Evolutionary conservation across 495 filamentous ascomycete species (phyloP).

Genomic region (Copromyces sp.): DNA sequence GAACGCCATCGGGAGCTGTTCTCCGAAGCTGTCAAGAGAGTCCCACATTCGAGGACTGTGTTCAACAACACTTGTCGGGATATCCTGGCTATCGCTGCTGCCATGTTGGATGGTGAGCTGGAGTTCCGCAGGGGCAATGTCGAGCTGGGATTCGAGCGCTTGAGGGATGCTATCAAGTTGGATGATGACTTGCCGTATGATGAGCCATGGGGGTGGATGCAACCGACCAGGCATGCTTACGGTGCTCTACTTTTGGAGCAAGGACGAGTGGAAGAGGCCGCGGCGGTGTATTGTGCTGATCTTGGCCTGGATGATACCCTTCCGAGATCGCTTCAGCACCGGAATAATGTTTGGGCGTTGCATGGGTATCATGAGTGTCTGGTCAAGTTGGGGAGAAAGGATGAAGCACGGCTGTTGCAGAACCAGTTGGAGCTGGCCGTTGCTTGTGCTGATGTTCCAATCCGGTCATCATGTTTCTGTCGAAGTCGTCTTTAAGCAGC

Average conservation of each 20-base stretch:
- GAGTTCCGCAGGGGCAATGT: constrained; percentile 50
- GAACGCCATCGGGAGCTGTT: constrained; percentile 37
- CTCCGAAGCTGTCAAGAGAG: constrained; percentile 28
- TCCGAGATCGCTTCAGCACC: constrained; percentile 48
- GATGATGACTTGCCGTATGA: constrained; percentile 52
- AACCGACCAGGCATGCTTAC: constrained; percentile 54
- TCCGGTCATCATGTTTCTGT: constrained; percentile 55
- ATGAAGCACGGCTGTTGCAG: constrained; percentile 41
- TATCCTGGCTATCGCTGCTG: constrained; percentile 46
- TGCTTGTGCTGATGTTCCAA: constrained; percentile 47
- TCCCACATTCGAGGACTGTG: constrained; percentile 44
- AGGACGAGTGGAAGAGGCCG: constrained; percentile 42
- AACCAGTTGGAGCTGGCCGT: constrained; percentile 39
- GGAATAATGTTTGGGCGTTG: constrained; percentile 59
- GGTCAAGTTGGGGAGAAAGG: constrained; percentile 33
- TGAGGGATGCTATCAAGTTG: constrained; percentile 41
- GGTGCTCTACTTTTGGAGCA: constrained; percentile 56
- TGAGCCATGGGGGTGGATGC: constrained; percentile 66
- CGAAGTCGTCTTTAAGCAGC: constrained; percentile 17
- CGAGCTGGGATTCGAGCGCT: constrained; percentile 42
- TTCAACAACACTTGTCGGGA: constrained; percentile 57
- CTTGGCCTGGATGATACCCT: constrained; percentile 47
- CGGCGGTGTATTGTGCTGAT: constrained; percentile 48
- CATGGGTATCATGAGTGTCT: constrained; percentile 59
- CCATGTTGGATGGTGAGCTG: constrained; percentile 62